These are phyloP conservation scores for Didymella glomerata DNA, from an alignment of 2,329 filamentous ascomycete genomes.

Conservation along the genomic window DNA sequence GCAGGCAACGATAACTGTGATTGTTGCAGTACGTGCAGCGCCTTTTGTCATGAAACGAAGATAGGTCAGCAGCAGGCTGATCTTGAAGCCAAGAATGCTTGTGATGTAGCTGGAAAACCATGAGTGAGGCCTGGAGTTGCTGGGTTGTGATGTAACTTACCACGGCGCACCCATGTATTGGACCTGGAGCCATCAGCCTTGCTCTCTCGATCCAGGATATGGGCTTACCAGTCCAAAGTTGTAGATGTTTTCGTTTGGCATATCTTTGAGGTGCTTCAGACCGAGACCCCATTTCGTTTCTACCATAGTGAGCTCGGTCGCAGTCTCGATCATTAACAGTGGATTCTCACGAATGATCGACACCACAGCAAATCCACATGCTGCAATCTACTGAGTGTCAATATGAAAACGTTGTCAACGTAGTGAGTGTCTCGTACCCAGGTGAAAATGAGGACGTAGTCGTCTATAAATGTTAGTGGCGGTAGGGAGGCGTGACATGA, in stretches of 20 bases:
- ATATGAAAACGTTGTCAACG: neutral
- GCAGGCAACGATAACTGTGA: slow-evolving; percentile 23
- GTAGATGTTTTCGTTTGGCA: slow-evolving; percentile 24
- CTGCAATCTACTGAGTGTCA: slow-evolving; percentile 12
- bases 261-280: slow-evolving; percentile 18
- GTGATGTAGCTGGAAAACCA: slow-evolving; percentile 21
- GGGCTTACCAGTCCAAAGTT: slow-evolving; percentile 25
- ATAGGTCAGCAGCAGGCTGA: slow-evolving; percentile 26
- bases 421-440: slow-evolving; percentile 16
- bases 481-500: neutral
- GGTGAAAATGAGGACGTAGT: slow-evolving; percentile 21
- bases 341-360: slow-evolving; percentile 22
- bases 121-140: neutral
- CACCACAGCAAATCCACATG: slow-evolving; percentile 27
- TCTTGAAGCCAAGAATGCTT: slow-evolving; percentile 29
- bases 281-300: slow-evolving; percentile 30
- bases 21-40: slow-evolving; percentile 19
- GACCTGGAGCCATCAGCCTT: slow-evolving; percentile 16
- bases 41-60: slow-evolving; percentile 30
- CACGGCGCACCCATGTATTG: slow-evolving; percentile 32
- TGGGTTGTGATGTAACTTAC: slow-evolving; percentile 5
- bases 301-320: neutral
- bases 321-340: neutral
- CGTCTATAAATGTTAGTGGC: slow-evolving; percentile 15
- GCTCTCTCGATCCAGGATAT: neutral